Evolutionary conservation across 148 eudicot genomes (phyloP), one percentile per base, ranked within the genome.

Genomic region (Rhododendron henanense): DNA sequence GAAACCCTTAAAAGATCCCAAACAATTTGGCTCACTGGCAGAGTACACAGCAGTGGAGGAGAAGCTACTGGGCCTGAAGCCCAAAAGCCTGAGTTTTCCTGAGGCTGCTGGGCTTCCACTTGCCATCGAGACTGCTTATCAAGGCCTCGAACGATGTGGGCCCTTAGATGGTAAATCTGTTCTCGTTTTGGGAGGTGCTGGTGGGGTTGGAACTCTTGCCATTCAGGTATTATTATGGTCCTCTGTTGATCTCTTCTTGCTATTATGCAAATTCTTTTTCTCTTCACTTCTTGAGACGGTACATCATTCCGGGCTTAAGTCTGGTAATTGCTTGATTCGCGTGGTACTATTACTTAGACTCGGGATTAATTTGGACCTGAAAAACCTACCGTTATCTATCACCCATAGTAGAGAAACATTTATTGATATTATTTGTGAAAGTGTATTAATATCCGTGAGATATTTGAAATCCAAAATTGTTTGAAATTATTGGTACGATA

Each of bases 41-140:
- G 95, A 97, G 89, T 97, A 97, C 91, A 93, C 98, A 10, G 95
- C 95, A 10, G 96, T 94, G 11, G 98, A 95, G 67, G 99, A 97
- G 89, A 97, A 90, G 78, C 82, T 95, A 53, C 47, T 97, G 87
- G 98, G 98, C 47, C 81, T 90, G 2, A 97, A 97, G 85, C 99
- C 99, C 77, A 90, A 93, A 86, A 95, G 81, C 86, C 76, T 97
- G 8, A 90, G 92, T 86, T 97, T 97, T 87, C 92, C 85, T 44
- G 93, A 95, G 79, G 99, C 96, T 88, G 98, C 98, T 69, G 89
- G 87, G 3, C 94, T 97, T 25, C 99, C 98, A 80, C 94, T 97
- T 71, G 99, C 95, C 0, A 91, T 97, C 83, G 95, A 94, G 85
- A 97, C 98, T 0, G 99, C 99, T 31, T 92, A 97, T 89, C 96